Conservation (phyloP, 2,329 filamentous ascomycete genomes). For the Sarocladium brachiariae region DNA sequence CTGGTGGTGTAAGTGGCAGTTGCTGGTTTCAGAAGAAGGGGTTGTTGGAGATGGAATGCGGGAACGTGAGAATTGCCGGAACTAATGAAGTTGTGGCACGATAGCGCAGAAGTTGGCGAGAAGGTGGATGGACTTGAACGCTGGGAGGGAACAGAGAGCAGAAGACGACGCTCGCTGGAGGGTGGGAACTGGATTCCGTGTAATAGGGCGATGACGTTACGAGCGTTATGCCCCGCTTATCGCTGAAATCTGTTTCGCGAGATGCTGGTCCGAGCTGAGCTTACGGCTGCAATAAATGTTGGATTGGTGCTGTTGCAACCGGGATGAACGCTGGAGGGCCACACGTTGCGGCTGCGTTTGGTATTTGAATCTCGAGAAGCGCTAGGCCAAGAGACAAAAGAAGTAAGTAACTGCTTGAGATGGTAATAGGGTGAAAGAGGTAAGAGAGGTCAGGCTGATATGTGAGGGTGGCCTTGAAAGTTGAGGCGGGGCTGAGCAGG, state of each 20-base stretch:
- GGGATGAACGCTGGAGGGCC: conserved; percentile 1
- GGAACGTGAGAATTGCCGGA: neutral
- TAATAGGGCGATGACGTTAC: conserved; percentile 9
- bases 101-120: conserved; percentile 3
- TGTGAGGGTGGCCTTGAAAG: too few relatives aligned
- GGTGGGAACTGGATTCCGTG: conserved; percentile 4
- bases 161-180: neutral
- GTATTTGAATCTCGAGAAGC: too few relatives aligned
- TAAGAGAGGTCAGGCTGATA: too few relatives aligned
- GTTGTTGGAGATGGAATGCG: conserved; percentile 5
- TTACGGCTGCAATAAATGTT: conserved; percentile 2
- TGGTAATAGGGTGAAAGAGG: too few relatives aligned
- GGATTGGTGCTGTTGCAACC: neutral
- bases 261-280: neutral
- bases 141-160: neutral
- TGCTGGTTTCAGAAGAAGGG: neutral
- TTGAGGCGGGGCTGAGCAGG: neutral
- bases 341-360: too few relatives aligned
- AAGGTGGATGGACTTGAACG: neutral
- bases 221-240: conserved; percentile 4
- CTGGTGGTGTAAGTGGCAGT: neutral
- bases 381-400: too few relatives aligned
- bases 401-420: too few relatives aligned
- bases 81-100: neutral
- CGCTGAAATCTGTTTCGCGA: conserved; percentile 4